Evolutionary conservation across 176 grass and related monocot species (phyloP), one percentile per base, ranked within the genome.

Genomic region (Puccinellia tenuiflora): DNA sequence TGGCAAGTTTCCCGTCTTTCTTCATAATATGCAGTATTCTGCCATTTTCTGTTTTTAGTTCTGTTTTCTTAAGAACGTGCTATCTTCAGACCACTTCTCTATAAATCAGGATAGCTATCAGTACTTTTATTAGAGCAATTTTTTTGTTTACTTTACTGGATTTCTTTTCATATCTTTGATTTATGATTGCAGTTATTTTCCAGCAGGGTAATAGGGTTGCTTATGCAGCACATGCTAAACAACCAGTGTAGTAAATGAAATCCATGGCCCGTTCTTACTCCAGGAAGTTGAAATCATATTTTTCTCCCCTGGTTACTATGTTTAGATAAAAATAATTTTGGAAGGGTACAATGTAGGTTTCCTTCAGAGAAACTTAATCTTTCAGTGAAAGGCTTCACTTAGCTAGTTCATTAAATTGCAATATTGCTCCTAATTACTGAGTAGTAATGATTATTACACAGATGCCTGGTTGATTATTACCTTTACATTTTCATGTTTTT

Each of bases 401-500:
- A 47, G 52, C 9, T 60, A 26, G 39, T 14, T 21, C 46, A 33
- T 3, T 75, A 76, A 68, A 51, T 46, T 87, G 5, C 28, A 38
- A 1, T 46, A 35, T 65, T 35, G 33, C 18, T 73, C 30, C 43
- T 72, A 71, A 53, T 62, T 33, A 21, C 45, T 83, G 1, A 55
- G 20, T 25, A 79, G 11, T 31, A 72, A 18, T 10, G 18, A 10
- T 35, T 74, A 55, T 0, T 64, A 22, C 45, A 14, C 47, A 77
- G 5, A 61, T 62, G 60, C 78, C 6, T 55, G 4, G 10, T 72
- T 15, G 8, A 40, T 55, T 35, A 46, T 67, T 29, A 77, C 10
- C 21, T 51, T 64, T 26, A 1, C 7, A 12, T 71, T 62, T 9
- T 48, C 46, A 48, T 91, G 42, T 65, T 55, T 86, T 91, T 38